phyloP scores from a whole-genome alignment of 495 filamentous ascomycete genomes.

The Xylaria flabelliformis region DNA sequence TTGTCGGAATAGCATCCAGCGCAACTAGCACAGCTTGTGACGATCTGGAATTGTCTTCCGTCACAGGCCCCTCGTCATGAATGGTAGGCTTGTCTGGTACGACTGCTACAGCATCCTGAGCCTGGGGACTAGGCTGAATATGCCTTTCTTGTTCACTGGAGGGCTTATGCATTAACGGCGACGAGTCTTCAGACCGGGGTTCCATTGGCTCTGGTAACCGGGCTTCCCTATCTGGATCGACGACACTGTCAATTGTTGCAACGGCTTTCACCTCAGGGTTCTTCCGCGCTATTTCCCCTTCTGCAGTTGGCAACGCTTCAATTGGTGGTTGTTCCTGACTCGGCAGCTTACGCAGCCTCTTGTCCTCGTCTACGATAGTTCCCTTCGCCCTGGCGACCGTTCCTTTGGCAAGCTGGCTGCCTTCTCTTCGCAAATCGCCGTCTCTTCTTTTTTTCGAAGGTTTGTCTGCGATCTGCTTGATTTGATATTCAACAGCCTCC shows the following conservation, averaged over 20 bases:
- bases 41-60: neutral
- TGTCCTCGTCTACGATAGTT: conserved; percentile 44
- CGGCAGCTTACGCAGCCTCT: conserved; percentile 33
- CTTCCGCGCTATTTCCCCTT: neutral
- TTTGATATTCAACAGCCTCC: conserved; percentile 44
- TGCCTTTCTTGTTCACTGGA: neutral
- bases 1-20: conserved; percentile 45
- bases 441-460: conserved; percentile 64
- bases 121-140: neutral
- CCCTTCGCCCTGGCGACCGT: conserved; percentile 43
- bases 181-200: neutral
- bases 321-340: neutral
- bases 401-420: conserved; percentile 46
- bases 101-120: neutral
- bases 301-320: neutral
- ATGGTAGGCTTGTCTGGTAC: neutral
- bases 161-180: neutral
- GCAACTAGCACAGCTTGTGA: conserved; percentile 35
- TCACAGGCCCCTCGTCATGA: neutral
- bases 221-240: too few species aligned
- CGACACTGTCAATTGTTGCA: neutral
- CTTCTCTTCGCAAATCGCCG: conserved; percentile 36
- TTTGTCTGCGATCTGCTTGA: conserved; percentile 55
- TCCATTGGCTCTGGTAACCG: conserved; percentile 8
- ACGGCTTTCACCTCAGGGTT: neutral